A percentile compares a stretch with the other conserved stretches of the same genome.
phyloP scores from a whole-genome alignment of 305 asterid species.

The Fraxinus angustifolia region DNA sequence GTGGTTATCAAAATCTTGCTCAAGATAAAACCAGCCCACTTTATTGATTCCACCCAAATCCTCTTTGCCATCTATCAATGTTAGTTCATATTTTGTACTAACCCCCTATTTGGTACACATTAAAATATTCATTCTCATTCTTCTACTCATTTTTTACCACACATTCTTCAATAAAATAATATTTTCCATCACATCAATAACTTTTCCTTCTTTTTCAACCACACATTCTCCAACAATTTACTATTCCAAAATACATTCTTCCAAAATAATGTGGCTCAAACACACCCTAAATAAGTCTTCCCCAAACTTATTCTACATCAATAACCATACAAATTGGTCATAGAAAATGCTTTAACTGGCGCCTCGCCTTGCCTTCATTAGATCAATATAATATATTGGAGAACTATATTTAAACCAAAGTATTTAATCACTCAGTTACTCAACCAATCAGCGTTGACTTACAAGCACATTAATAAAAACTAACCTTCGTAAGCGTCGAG shows the following conservation, averaged over 20 bases:
- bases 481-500: conserved; percentile 90
- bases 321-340: neutral
- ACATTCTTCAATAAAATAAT: no score
- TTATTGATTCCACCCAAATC: neutral
- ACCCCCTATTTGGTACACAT: no score
- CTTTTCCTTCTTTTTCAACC: no score
- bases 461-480: conserved; percentile 17
- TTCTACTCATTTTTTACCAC: no score
- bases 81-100: neutral
- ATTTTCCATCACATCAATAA: no score
- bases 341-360: neutral
- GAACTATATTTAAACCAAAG: neutral
- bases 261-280: no score
- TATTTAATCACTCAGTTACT: neutral
- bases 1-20: neutral
- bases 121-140: no score
- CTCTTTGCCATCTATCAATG: neutral
- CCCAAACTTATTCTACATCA: neutral
- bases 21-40: neutral
- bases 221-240: no score
- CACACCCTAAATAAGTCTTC: neutral
- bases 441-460: neutral
- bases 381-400: neutral
- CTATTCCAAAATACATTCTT: no score
- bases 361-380: neutral